Base-by-base conservation (phyloP, 2,329 filamentous ascomycete genomes). In the Akanthomyces dipterigenus region DNA sequence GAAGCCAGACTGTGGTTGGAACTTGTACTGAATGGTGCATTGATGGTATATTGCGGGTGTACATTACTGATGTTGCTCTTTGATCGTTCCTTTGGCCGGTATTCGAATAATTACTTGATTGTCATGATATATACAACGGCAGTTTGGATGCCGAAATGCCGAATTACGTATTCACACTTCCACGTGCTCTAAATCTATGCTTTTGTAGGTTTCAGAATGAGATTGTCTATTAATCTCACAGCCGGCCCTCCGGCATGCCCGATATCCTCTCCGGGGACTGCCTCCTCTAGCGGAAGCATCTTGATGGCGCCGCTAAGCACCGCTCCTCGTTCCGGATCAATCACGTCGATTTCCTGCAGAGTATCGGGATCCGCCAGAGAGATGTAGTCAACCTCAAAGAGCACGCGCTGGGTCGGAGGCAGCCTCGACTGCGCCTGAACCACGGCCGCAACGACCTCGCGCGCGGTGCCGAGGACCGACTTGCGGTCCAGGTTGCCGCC, bases 151-250 rank as follows among this genome's bases (percentile, higher is more conserved):
- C 22, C 28, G 16, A 40, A 24, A 60, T 45, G 24, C n/a, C 18
- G 9, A 42, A 48, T 11, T 36, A 8, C 12, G 28, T 28, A 8
- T 3, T 14, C 43, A 28, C 8, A 2, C 5, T 55, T 11, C 5
- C n/a, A 6, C 34, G 34, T 16, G 34, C 14, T 38, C n/a, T 56
- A 36, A 20, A 5, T 48, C 31, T 60, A 40, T 34, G 36, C 24
- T 26, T 53, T 54, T 46, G 12, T 65, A 0, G 82, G 78, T 67
- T 80, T 76, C 38, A 93, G 72, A 60, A 96, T 88, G 65, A 98
- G 87, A 70, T 99, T 99, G 71, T 99, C 95, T 72, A 99, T 97
- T 74, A 99, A 77, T 64, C 95, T 82, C 53, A 99, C 95, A 1
- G 87, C 73, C 18, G 90, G 90, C 1, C 88, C 88, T 3, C 86